Evolutionary conservation across 2,329 filamentous ascomycete genomes (phyloP), one percentile per base, ranked within the genome.

Genomic region (Passalora sequoiae): DNA sequence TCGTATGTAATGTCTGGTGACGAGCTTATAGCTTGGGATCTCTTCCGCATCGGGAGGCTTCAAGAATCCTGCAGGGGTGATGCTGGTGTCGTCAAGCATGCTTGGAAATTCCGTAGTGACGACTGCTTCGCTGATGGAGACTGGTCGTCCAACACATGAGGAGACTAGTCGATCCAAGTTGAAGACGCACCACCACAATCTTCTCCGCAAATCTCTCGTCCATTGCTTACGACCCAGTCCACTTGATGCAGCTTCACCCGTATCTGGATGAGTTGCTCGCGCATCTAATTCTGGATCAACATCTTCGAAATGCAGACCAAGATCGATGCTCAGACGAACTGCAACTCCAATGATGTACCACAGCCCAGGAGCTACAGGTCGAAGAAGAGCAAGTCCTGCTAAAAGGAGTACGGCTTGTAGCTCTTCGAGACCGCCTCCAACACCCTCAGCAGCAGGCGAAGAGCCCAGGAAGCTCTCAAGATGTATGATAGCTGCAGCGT

Each of bases 331-430:
- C 40, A 97, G 68, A 27, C 92, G 83, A 47, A 94, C 84, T 4
- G 91, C 91, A 31, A 96, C 89, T 8, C 92, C 92, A 47, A 94
- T 86, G 49, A 97, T 97, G 66, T 97, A 97, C 91, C 91, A 97
- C 32, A 97, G 70, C 10, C 92, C 92, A 0, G 91, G 91, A 1
- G 91, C 88, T 16, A 97, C 89, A 1, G 92, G 92, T 42, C 91
- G 78, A 50, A 97, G 74, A 37, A 98, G 73, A 6, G 91, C 91
- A 72, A 97, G 95, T 42, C 89, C 89, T 32, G 91, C 89, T 33
- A 97, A 73, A 30, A 97, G 71, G 37, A 97, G 69, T 6, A 97
- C 89, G n/a, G 89, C 89, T 62, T 97, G 91, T 39, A 97, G 71
- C 60, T 96, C 89, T 63, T 96, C 89, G 28, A 97, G 66, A 0